A percentile compares a stretch with the other conserved stretches of the same genome.
phyloP scores from a whole-genome alignment of 1,139 yeast genomes.

The Hansenula lynferdii region DNA sequence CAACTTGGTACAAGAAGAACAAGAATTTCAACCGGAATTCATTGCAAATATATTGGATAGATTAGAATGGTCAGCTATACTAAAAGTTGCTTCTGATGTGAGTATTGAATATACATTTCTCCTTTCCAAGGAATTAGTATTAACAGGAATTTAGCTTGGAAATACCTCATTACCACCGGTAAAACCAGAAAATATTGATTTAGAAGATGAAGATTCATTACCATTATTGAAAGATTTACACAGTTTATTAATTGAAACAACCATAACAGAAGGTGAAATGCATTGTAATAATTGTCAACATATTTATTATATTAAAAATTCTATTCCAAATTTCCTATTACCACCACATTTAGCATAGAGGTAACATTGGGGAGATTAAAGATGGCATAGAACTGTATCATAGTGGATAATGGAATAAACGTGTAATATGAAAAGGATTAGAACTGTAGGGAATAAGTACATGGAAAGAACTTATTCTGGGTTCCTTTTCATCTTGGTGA shows the following conservation, averaged over 20 bases:
- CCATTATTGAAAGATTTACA: conserved; percentile 72
- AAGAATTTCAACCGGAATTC: conserved; percentile 82
- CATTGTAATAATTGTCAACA: conserved; percentile 82
- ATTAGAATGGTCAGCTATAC: conserved; percentile 82
- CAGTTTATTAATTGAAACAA: conserved; percentile 74
- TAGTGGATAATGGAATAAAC: not conserved
- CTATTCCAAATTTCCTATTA: conserved; percentile 87
- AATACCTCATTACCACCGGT: conserved; percentile 56
- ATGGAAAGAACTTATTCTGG: too few relatives aligned
- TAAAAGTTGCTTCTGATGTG: conserved; percentile 70
- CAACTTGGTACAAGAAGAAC: conserved; percentile 66
- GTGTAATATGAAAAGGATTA: too few relatives aligned
- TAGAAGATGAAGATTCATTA: conserved; percentile 47
- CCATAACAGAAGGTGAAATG: conserved; percentile 86
- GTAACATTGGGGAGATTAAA: not conserved
- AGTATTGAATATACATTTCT: conserved; percentile 40
- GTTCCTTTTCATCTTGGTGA: too few relatives aligned
- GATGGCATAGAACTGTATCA: not conserved
- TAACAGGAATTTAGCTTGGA: conserved; percentile 39
- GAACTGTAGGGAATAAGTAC: too few relatives aligned
- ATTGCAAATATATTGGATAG: conserved; percentile 73
- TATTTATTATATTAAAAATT: conserved; percentile 82
- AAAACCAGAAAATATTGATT: conserved; percentile 57
- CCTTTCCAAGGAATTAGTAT: not conserved
- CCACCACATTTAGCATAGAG: conserved; percentile 81